Conservation (phyloP, 2,329 filamentous ascomycete genomes). For the Colletotrichum sp. region DNA sequence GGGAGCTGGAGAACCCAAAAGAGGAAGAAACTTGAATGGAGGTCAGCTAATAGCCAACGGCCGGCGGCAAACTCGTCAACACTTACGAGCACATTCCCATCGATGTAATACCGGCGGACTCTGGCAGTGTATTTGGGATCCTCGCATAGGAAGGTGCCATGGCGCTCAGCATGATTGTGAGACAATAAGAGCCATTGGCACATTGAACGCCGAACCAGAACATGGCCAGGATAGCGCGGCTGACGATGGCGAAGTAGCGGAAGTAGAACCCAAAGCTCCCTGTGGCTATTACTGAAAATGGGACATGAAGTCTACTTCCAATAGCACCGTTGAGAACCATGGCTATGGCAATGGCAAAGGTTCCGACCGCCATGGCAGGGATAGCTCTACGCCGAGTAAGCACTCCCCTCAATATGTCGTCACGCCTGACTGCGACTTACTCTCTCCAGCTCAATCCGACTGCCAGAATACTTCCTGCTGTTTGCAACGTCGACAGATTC, state of each 20-base stretch:
- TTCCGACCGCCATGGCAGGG: conserved; percentile 32
- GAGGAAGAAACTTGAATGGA: conserved; percentile 54
- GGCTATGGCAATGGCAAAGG: conserved; percentile 51
- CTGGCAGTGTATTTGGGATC: conserved; percentile 57
- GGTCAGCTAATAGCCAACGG: background rate
- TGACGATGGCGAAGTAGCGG: conserved; percentile 36
- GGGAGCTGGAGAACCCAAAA: conserved; percentile 61
- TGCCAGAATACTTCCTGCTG: conserved; percentile 36
- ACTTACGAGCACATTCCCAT: conserved; percentile 21
- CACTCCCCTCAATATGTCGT: background rate
- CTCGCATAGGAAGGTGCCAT: conserved; percentile 61
- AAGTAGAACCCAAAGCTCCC: conserved; percentile 42
- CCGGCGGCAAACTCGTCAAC: background rate
- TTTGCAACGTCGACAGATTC: conserved; percentile 38
- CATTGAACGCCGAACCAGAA: conserved; percentile 68
- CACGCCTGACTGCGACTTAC: background rate
- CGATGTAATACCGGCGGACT: conserved; percentile 52
- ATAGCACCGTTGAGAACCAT: conserved; percentile 42
- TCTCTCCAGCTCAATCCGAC: conserved; percentile 37
- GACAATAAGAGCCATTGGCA: conserved; percentile 1
- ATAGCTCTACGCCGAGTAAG: conserved; percentile 1
- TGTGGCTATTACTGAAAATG: conserved; percentile 39
- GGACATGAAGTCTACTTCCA: conserved; percentile 38
- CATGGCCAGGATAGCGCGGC: conserved; percentile 48
- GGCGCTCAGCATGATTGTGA: conserved; percentile 42